A percentile compares a stretch with the other conserved stretches of the same genome.
These are phyloP conservation scores for Gliomastix tumulicola DNA, from an alignment of 2,329 filamentous ascomycete species.

Conservation along the genomic window DNA sequence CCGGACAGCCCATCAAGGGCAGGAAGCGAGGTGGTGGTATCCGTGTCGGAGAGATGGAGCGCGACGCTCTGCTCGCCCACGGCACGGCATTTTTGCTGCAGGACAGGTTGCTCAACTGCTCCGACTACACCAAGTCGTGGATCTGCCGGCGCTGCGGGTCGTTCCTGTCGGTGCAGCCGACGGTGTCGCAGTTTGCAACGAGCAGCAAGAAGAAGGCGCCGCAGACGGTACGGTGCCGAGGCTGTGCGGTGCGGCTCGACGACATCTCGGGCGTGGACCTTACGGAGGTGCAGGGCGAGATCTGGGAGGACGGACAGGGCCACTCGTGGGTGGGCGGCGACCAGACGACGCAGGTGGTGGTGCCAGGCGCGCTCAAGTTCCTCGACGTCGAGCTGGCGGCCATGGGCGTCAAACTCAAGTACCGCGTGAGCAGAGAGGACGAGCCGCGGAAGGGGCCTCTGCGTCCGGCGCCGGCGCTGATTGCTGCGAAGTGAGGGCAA, in stretches of 20 bases:
- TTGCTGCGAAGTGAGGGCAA: too few species aligned
- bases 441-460: slow-evolving; percentile 46
- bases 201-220: slow-evolving; percentile 58
- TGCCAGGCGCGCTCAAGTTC: slow-evolving; percentile 88
- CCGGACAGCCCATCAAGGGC: slow-evolving; percentile 95
- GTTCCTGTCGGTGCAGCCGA: slow-evolving; percentile 82
- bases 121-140: slow-evolving; percentile 84
- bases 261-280: slow-evolving; percentile 50
- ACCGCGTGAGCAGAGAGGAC: slow-evolving; percentile 60
- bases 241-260: slow-evolving; percentile 61
- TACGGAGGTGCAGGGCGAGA: slow-evolving; percentile 57
- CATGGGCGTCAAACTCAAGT: slow-evolving; percentile 95
- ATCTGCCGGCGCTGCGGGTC: slow-evolving; percentile 85
- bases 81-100: slow-evolving; percentile 92
- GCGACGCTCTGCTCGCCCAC: slow-evolving; percentile 89
- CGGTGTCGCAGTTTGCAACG: slow-evolving; percentile 52
- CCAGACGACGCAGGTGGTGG: slow-evolving; percentile 83
- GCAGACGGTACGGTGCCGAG: slow-evolving; percentile 69
- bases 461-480: slow-evolving; percentile 23
- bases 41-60: slow-evolving; percentile 98
- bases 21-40: slow-evolving; percentile 96
- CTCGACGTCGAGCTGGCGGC: slow-evolving; percentile 91
- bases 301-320: slow-evolving; percentile 90
- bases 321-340: slow-evolving; percentile 81
- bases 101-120: slow-evolving; percentile 94